These are phyloP conservation scores for Neurospora tetrasperma DNA, from an alignment of 495 filamentous ascomycete species.

Conservation along the genomic window DNA sequence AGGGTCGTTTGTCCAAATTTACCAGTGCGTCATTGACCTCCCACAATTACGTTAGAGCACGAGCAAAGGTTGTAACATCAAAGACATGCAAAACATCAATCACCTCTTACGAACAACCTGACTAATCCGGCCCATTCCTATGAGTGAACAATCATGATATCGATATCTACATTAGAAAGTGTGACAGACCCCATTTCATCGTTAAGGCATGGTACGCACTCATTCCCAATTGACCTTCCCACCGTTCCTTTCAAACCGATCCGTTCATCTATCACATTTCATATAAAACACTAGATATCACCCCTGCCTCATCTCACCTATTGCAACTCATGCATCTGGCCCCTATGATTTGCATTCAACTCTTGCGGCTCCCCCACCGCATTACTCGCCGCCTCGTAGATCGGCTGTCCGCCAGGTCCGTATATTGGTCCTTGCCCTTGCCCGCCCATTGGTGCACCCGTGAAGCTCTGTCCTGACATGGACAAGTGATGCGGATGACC, in stretches of 20 bases:
- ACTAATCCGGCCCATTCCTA: not conserved
- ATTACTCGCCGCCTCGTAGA: not conserved
- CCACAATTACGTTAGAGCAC: not conserved
- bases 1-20: too few species aligned
- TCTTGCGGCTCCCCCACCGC: not conserved
- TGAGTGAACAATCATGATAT: not conserved
- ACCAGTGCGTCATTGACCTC: not conserved
- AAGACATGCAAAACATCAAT: not conserved
- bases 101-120: not conserved
- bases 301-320: not conserved
- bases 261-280: not conserved
- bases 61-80: not conserved
- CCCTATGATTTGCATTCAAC: not conserved
- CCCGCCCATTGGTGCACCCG: not conserved
- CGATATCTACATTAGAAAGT: not conserved
- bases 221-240: not conserved
- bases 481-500: not conserved
- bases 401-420: not conserved
- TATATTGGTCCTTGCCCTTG: not conserved
- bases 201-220: not conserved
- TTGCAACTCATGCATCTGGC: slow-evolving; percentile 1
- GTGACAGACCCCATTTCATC: not conserved
- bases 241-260: not conserved
- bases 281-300: not conserved
- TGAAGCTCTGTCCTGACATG: not conserved